phyloP scores from a whole-genome alignment of 495 filamentous ascomycete species.

The Neurospora tetraspora region DNA sequence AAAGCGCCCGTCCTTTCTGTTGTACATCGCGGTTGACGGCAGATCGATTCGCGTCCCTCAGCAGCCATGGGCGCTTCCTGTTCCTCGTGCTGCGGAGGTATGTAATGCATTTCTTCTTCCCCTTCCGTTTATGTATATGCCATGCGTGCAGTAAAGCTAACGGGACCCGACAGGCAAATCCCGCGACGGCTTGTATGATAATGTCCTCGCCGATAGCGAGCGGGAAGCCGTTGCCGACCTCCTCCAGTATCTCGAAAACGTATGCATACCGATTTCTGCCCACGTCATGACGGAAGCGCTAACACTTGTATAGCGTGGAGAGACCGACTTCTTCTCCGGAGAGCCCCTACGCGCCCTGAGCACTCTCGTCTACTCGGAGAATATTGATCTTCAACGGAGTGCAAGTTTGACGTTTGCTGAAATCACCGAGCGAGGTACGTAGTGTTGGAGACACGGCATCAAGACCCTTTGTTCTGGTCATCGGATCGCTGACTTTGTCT shows the following conservation, averaged over 20 bases:
- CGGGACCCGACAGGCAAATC: conserved; percentile 53
- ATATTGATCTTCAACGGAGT: conserved; percentile 95
- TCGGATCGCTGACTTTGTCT: conserved; percentile 11
- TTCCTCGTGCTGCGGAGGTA: conserved; percentile 33
- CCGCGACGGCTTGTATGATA: conserved; percentile 91
- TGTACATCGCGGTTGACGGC: background rate
- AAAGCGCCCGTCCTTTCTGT: conserved; percentile 4
- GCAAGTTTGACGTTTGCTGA: conserved; percentile 98
- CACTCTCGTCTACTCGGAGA: conserved; percentile 95
- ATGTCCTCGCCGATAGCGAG: conserved; percentile 90
- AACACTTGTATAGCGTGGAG: conserved; percentile 53
- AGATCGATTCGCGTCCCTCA: conserved; percentile 4
- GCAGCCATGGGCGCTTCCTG: conserved; percentile 32
- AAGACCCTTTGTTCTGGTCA: background rate
- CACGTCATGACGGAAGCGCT: conserved; percentile 6
- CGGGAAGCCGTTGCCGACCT: conserved; percentile 95
- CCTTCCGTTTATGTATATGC: background rate
- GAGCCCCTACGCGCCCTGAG: conserved; percentile 91
- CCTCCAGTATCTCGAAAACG: conserved; percentile 90
- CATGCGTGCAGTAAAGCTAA: conserved; percentile 3
- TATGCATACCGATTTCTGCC: conserved; percentile 30
- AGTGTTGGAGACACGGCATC: background rate
- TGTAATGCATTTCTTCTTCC: background rate
- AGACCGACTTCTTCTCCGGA: conserved; percentile 96
- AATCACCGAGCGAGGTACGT: conserved; percentile 93